A percentile compares a stretch with the other conserved stretches of the same genome.
Conservation (phyloP, 495 filamentous ascomycete genomes). For the Penicillium lividum region DNA sequence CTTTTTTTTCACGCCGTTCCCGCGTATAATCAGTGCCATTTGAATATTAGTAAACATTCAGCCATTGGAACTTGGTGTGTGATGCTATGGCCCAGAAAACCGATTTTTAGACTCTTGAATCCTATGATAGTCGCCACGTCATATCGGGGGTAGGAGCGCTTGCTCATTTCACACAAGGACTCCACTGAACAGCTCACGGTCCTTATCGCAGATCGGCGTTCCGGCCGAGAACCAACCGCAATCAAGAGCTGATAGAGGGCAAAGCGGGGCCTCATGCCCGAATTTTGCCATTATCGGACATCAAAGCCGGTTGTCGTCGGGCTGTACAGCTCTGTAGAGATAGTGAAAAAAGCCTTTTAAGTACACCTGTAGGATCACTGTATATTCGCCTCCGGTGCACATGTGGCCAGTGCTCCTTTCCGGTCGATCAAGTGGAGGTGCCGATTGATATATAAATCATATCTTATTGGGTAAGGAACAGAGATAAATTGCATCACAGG, state of each 20-base stretch:
- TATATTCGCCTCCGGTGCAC: not conserved
- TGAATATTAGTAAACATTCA: too few relatives aligned
- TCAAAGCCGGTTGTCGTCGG: constrained; percentile 4
- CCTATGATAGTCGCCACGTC: not conserved
- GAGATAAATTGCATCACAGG: not conserved
- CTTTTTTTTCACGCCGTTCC: not conserved
- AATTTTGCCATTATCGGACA: not conserved
- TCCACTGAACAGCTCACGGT: not conserved
- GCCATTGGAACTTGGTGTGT: too few relatives aligned
- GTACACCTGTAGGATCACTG: not conserved
- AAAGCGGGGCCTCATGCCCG: not conserved
- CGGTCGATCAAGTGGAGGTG: constrained; percentile 16
- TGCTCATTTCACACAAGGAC: not conserved
- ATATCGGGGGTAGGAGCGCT: not conserved
- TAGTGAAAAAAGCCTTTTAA: not conserved
- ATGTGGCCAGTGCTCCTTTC: not conserved
- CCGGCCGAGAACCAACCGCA: not conserved
- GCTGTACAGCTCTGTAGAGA: not conserved
- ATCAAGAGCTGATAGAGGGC: not conserved
- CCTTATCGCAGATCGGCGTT: constrained; percentile 5
- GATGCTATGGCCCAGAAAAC: not conserved
- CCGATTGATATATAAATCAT: constrained; percentile 11
- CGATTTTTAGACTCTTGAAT: not conserved
- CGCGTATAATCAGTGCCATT: not conserved
- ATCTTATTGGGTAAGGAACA: constrained; percentile 8